A percentile compares a stretch with the other conserved stretches of the same genome.
Conservation (phyloP, 2,329 filamentous ascomycete species). For the Exophiala bonariae region DNA sequence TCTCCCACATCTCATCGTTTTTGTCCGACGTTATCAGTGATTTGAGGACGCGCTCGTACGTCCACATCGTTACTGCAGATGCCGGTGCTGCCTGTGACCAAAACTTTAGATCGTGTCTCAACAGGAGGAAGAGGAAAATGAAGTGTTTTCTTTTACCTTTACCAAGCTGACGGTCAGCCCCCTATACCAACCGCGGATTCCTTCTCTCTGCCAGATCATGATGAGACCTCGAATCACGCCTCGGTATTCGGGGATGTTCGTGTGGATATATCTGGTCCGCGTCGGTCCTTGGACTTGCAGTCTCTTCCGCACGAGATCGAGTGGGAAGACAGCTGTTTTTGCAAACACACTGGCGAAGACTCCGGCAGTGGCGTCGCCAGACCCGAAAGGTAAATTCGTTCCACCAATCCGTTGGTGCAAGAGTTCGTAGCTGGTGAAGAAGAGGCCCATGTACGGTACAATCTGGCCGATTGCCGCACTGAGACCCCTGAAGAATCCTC, state of each 20-base stretch:
- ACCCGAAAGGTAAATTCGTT: conserved; percentile 66
- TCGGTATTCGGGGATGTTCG: conserved; percentile 82
- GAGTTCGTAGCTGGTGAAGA: conserved; percentile 86
- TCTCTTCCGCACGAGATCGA: conserved; percentile 89
- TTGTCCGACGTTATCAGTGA: conserved; percentile 49
- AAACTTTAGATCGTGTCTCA: conserved; percentile 1
- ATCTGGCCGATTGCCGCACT: conserved; percentile 82
- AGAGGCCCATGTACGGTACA: conserved; percentile 94
- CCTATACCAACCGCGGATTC: conserved; percentile 77
- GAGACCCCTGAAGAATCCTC: conserved; percentile 86
- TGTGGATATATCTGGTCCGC: conserved; percentile 73
- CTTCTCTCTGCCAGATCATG: conserved; percentile 71
- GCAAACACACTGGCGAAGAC: conserved; percentile 75
- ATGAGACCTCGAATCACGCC: conserved; percentile 65
- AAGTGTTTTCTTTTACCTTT: conserved; percentile 57
- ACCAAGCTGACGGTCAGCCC: conserved; percentile 85
- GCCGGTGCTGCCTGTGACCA: conserved; percentile 66
- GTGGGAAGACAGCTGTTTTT: conserved; percentile 88
- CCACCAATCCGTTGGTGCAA: conserved; percentile 61
- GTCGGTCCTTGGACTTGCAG: conserved; percentile 95
- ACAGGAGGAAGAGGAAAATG: not conserved
- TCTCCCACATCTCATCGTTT: conserved; percentile 28
- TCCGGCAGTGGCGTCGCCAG: conserved; percentile 80
- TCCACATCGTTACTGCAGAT: conserved; percentile 92
- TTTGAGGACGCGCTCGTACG: conserved; percentile 75